A percentile compares a stretch with the other conserved stretches of the same genome.
Evolutionary conservation across 805 yeast species (phyloP).

Genomic region (Zygosaccharomyces pseudorouxii): DNA sequence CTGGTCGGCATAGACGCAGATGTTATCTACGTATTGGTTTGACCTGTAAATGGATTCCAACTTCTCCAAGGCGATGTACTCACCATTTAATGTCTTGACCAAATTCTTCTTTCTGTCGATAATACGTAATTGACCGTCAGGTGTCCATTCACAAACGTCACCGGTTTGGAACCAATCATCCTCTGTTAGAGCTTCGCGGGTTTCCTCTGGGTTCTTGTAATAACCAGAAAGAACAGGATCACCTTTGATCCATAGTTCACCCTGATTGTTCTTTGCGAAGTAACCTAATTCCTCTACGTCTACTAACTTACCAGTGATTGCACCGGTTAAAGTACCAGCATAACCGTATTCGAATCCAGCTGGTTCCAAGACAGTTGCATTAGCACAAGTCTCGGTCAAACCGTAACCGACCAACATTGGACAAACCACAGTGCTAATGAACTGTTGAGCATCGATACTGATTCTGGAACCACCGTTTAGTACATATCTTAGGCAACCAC

Average conservation of each 20-base stretch:
- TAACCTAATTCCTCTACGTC: conserved; percentile 92
- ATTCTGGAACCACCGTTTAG: conserved; percentile 94
- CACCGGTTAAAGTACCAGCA: conserved; percentile 78
- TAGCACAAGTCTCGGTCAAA: conserved; percentile 93
- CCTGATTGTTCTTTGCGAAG: conserved; percentile 83
- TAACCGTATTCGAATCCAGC: conserved; percentile 63
- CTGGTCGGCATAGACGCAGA: conserved; percentile 91
- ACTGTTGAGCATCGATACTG: conserved; percentile 73
- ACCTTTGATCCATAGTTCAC: conserved; percentile 84
- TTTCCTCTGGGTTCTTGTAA: conserved; percentile 79
- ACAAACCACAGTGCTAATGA: conserved; percentile 67
- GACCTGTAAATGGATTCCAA: conserved; percentile 89
- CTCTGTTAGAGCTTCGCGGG: conserved; percentile 64
- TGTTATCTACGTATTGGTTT: conserved; percentile 65
- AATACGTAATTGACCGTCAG: conserved; percentile 70
- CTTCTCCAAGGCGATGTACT: conserved; percentile 94
- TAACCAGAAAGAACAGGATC: conserved; percentile 69
- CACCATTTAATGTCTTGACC: conserved; percentile 95
- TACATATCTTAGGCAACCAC: conserved; percentile 71
- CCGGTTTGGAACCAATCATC: conserved; percentile 97
- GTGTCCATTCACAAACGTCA: conserved; percentile 92
- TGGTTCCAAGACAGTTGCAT: conserved; percentile 66
- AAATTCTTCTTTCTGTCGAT: conserved; percentile 95
- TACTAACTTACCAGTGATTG: conserved; percentile 80
- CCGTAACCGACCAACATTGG: conserved; percentile 96